Conservation (phyloP, 208 protist genomes). For the Crithidia acanthocephali region DNA sequence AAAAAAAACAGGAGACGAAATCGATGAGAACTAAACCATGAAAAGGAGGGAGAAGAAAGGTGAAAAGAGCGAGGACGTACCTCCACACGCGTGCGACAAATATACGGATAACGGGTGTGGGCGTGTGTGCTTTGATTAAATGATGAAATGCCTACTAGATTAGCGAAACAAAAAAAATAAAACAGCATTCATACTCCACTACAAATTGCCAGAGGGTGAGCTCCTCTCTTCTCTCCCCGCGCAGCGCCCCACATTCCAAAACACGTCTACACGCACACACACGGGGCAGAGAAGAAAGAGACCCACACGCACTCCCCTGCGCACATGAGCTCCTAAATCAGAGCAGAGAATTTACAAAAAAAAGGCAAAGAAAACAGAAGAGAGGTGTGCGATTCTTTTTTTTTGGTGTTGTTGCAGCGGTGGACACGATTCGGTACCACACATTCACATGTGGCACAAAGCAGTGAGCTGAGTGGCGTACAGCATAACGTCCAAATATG, state of each 20-base stretch:
- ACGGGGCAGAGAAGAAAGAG: not conserved
- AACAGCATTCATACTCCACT: constrained; percentile 16
- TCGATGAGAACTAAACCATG: too few species aligned
- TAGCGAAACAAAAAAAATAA: not conserved
- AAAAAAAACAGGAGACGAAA: not conserved
- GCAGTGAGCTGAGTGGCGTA: too few species aligned
- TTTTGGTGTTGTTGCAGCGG: constrained; percentile 8
- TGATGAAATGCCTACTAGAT: constrained; percentile 16
- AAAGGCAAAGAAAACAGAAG: not conserved
- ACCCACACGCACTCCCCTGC: constrained; percentile 19
- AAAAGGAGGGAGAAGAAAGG: too few species aligned
- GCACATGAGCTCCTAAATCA: constrained; percentile 1
- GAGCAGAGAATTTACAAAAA: constrained; percentile 22
- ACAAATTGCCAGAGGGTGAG: not conserved
- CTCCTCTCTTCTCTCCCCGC: not conserved
- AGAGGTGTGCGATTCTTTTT: constrained; percentile 4
- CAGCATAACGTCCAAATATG: too few species aligned
- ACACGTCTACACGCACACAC: not conserved
- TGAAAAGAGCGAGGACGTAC: too few species aligned
- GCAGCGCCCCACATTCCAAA: not conserved
- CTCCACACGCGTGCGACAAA: constrained; percentile 8
- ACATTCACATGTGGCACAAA: too few species aligned
- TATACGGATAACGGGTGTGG: not conserved
- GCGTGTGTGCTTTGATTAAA: not conserved
- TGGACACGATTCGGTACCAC: too few species aligned